phyloP scores from a whole-genome alignment of 23 red algal genomes.

The Pyropia yezoensis region DNA sequence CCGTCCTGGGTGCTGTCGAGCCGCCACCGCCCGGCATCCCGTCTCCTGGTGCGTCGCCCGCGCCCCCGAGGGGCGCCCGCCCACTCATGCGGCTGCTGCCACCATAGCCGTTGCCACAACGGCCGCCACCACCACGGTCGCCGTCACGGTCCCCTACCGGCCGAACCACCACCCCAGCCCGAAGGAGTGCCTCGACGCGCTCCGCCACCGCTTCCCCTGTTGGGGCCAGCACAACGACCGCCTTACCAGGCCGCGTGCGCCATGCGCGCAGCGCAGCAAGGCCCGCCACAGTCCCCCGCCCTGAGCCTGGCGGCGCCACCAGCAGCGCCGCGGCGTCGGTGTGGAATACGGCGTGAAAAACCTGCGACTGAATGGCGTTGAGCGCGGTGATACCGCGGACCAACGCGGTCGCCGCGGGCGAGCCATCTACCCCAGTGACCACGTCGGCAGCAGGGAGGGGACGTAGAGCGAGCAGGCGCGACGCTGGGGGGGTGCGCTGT shows the following conservation, averaged over 20 bases:
- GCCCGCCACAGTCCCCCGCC: slow-evolving; percentile 28
- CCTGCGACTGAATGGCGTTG: slow-evolving; percentile 56
- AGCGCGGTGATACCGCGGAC: slow-evolving; percentile 22
- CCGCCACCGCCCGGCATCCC: too few relatives aligned
- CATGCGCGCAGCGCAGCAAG: slow-evolving; percentile 41
- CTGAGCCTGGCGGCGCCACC: slow-evolving; percentile 33
- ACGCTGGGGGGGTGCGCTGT: not conserved
- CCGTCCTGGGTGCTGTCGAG: too few relatives aligned
- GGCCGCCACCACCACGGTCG: not conserved
- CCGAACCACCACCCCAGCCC: slow-evolving; percentile 2
- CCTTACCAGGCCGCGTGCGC: not conserved
- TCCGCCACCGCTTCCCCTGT: slow-evolving; percentile 4
- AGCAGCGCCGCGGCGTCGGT: slow-evolving; percentile 50
- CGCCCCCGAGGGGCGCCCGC: too few relatives aligned
- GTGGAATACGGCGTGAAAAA: slow-evolving; percentile 37
- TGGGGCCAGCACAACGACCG: slow-evolving; percentile 11
- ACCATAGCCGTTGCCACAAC: not conserved
- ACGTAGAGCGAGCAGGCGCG: slow-evolving; percentile 39
- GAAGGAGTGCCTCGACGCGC: not conserved
- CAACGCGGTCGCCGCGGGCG: not conserved
- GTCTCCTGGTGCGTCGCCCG: too few relatives aligned
- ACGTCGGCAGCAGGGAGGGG: slow-evolving; percentile 11
- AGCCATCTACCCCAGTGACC: not conserved
- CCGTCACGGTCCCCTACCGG: not conserved
- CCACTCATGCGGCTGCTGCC: too few relatives aligned